These are phyloP conservation scores for Sodiomyces alkalinus DNA, from an alignment of 2,329 filamentous ascomycete species.

Conservation along the genomic window DNA sequence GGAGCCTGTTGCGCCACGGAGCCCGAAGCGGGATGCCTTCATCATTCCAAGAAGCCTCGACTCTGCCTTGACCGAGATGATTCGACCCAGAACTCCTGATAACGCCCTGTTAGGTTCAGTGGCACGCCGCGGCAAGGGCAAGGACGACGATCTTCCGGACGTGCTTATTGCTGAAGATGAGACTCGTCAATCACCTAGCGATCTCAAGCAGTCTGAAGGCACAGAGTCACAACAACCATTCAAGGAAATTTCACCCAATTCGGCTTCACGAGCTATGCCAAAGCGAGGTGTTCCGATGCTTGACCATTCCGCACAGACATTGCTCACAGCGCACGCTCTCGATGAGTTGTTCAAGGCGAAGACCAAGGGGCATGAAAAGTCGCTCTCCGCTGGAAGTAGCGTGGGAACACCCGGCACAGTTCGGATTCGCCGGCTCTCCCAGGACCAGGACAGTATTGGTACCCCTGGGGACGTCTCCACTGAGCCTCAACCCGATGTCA, in stretches of 20 bases:
- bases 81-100: conserved; percentile 23
- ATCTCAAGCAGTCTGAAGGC: conserved; percentile 24
- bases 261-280: conserved; percentile 22
- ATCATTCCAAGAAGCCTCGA: conserved; percentile 35
- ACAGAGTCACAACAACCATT: conserved; percentile 43
- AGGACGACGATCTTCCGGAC: conserved; percentile 14
- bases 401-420: conserved; percentile 24
- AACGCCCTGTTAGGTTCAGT: conserved; percentile 25
- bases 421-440: conserved; percentile 25
- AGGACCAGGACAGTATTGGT: conserved; percentile 35
- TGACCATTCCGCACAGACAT: conserved; percentile 70
- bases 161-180: conserved; percentile 50
- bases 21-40: conserved; percentile 38
- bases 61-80: conserved; percentile 13
- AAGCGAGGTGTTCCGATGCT: conserved; percentile 29
- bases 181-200: conserved; percentile 36
- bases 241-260: conserved; percentile 47
- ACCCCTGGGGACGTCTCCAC: conserved; percentile 15
- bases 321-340: conserved; percentile 67
- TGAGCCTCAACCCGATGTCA: conserved; percentile 5
- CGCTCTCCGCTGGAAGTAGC: conserved; percentile 19
- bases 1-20: conserved; percentile 29
- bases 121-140: conserved; percentile 27
- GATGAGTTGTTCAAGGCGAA: conserved; percentile 56
- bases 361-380: conserved; percentile 17